These are phyloP conservation scores for Alternaria alternata DNA, from an alignment of 2,329 filamentous ascomycete species.

Conservation along the genomic window DNA sequence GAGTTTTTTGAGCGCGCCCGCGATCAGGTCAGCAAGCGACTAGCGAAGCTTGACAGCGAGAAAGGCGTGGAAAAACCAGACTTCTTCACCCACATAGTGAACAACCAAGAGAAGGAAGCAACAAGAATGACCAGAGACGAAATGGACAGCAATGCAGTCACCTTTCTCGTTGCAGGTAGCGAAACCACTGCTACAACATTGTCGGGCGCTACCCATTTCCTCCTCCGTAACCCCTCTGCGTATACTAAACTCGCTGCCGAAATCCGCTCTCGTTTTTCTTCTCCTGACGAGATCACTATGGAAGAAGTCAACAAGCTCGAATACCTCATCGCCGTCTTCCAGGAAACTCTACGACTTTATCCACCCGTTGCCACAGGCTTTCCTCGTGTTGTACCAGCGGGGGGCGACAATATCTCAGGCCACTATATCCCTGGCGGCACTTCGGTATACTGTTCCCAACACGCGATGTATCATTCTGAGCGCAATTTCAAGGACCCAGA, in stretches of 20 bases:
- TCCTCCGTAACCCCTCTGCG: constrained; percentile 38
- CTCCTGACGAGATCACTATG: constrained; percentile 32
- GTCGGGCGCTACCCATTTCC: constrained; percentile 52
- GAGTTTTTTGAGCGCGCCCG: constrained; percentile 27
- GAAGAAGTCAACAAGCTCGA: constrained; percentile 36
- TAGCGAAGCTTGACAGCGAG: constrained; percentile 25
- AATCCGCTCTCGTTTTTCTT: constrained; percentile 34
- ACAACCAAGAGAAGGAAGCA: constrained; percentile 25
- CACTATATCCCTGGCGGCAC: constrained; percentile 39
- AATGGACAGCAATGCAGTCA: constrained; percentile 45
- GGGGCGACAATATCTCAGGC: constrained; percentile 36
- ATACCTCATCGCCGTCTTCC: constrained; percentile 39
- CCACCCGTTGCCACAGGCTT: constrained; percentile 44
- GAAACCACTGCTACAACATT: constrained; percentile 59
- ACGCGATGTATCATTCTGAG: constrained; percentile 41
- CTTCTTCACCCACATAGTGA: constrained; percentile 38
- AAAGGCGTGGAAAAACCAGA: constrained; percentile 25
- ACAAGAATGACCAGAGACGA: constrained; percentile 38
- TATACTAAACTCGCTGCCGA: constrained; percentile 34
- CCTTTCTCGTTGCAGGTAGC: constrained; percentile 53
- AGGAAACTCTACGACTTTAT: constrained; percentile 39
- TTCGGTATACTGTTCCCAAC: constrained; percentile 39
- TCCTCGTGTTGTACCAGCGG: constrained; percentile 34
- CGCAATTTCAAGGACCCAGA: constrained; percentile 40
- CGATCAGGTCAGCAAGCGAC: constrained; percentile 27